These are phyloP conservation scores for Ceratobasidium papillatum DNA, from an alignment of 1,284 basidiomycete genomes.

Conservation along the genomic window DNA sequence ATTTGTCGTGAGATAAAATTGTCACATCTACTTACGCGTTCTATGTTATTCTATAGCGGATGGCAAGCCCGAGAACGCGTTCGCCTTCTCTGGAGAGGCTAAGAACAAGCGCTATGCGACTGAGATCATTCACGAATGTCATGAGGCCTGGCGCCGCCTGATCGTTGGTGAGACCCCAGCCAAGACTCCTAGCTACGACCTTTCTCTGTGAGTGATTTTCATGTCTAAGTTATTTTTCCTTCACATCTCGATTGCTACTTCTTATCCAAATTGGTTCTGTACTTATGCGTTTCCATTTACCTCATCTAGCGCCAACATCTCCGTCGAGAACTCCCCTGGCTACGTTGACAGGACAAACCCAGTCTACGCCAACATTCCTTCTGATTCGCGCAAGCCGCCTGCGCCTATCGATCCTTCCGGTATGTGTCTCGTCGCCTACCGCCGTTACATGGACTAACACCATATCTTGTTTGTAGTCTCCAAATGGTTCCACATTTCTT, in stretches of 20 bases:
- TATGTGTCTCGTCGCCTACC: slow-evolving; percentile 55
- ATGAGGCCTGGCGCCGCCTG: slow-evolving; percentile 98
- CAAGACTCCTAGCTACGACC: slow-evolving; percentile 73
- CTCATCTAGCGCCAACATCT: slow-evolving; percentile 58
- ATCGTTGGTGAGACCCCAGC: slow-evolving; percentile 79
- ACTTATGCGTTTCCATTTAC: slow-evolving; percentile 58
- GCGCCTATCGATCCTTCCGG: slow-evolving; percentile 89
- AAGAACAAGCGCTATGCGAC: slow-evolving; percentile 99
- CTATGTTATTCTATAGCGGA: slow-evolving; percentile 66
- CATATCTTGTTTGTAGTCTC: slow-evolving; percentile 66
- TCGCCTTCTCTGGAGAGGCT: slow-evolving; percentile 99
- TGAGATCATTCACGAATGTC: slow-evolving; percentile 98
- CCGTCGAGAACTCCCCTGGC: slow-evolving; percentile 78
- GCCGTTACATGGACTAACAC: slow-evolving; percentile 47
- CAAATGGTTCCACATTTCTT: slow-evolving; percentile 89
- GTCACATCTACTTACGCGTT: neutral
- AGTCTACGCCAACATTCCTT: slow-evolving; percentile 72
- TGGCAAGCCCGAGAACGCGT: slow-evolving; percentile 98
- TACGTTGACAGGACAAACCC: slow-evolving; percentile 71
- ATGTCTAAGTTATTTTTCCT: slow-evolving; percentile 22
- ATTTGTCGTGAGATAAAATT: neutral
- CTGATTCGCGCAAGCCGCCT: slow-evolving; percentile 82
- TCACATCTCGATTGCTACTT: too few relatives aligned
- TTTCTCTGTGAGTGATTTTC: slow-evolving; percentile 74
- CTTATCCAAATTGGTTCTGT: neutral